Base-by-base conservation (phyloP, 225 moss, liverwort and hornwort genomes). In the Bryoerythrophyllum caledonicum region DNA sequence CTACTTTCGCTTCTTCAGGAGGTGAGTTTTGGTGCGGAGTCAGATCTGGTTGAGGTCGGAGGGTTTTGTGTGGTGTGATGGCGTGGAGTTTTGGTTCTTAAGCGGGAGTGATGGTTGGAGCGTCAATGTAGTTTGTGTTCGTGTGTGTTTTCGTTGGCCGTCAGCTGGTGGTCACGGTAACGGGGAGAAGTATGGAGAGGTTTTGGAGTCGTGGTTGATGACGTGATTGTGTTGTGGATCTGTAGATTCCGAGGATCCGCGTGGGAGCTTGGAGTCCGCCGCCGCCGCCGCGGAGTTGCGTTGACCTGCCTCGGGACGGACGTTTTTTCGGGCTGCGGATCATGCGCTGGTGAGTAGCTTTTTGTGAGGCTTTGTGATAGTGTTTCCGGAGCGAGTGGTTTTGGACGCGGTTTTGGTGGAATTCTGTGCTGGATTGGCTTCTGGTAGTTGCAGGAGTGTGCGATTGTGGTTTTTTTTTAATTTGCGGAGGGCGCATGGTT, bases 11-110 rank as follows among this genome's bases (percentile, higher is more conserved):
- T 44, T 21, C 23, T n/a, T 27, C 23, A 21, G 2, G 54, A 21
- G 48, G 48, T 49, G 48, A 23, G 54, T 23, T 55, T 23, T 55
- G 54, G 54, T 8, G 10, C 16, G 14, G 49, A 49, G 16, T 17
- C 58, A 71, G 71, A 58, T 71, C 71, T 71, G 41, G 70, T 49
- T 19, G 41, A 58, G 71, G 25, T 40, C 2, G 26, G 27, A 58
- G 58, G 71, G 71, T 58, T 58, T 56, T 53, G 52, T 53, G 52
- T 7, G n/a, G 52, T 53, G 17, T 3, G 43, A 59, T 28, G 59
- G 28, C 19, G n/a, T n/a, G 43, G n/a, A 12, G 20, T 7, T 12
- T 10, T 3, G 7, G 56, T 17, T 37, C 5, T 6, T 16, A 8
- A 38, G 35, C 23, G 24, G 38, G 25, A 25, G 25, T 10, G 17